Evolutionary conservation across 139 green algal genomes (phyloP).

Genomic region (Raphidocelis subcapitata): DNA sequence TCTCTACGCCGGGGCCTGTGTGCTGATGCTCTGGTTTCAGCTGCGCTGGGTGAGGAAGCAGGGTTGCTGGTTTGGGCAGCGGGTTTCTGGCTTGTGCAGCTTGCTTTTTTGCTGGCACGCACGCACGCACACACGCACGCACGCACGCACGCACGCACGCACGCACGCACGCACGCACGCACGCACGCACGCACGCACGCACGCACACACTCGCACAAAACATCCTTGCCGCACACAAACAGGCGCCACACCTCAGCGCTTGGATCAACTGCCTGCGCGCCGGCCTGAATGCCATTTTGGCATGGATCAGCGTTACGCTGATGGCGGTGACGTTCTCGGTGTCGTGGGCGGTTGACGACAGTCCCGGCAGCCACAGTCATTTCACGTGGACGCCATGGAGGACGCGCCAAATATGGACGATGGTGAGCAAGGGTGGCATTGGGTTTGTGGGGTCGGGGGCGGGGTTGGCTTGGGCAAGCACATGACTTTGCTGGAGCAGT

Average conservation of each 20-base stretch:
- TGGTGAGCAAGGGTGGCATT: conserved; percentile 11
- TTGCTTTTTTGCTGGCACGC: too few relatives aligned
- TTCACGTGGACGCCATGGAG: background rate
- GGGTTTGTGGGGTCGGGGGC: too few relatives aligned
- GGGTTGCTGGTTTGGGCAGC: background rate
- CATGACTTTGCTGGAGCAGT: too few relatives aligned
- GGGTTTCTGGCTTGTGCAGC: too few relatives aligned
- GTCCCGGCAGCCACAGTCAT: background rate
- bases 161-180: too few relatives aligned
- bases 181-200: too few relatives aligned
- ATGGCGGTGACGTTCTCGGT: conserved; percentile 30
- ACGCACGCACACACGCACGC: too few relatives aligned
- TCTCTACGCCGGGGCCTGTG: conserved; percentile 24
- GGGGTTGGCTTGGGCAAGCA: too few relatives aligned
- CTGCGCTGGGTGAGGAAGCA: background rate
- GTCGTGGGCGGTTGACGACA: background rate
- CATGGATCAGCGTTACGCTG: conserved; percentile 31
- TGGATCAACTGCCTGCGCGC: conserved; percentile 49
- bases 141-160: too few relatives aligned
- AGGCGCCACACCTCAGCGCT: conserved; percentile 40
- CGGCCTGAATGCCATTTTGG: conserved; percentile 39
- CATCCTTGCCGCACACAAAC: too few relatives aligned
- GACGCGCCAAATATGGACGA: conserved; percentile 1
- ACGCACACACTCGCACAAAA: too few relatives aligned
- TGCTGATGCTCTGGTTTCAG: background rate